phyloP scores from a whole-genome alignment of 441 rosid genomes.

The Omphalea diandra region DNA sequence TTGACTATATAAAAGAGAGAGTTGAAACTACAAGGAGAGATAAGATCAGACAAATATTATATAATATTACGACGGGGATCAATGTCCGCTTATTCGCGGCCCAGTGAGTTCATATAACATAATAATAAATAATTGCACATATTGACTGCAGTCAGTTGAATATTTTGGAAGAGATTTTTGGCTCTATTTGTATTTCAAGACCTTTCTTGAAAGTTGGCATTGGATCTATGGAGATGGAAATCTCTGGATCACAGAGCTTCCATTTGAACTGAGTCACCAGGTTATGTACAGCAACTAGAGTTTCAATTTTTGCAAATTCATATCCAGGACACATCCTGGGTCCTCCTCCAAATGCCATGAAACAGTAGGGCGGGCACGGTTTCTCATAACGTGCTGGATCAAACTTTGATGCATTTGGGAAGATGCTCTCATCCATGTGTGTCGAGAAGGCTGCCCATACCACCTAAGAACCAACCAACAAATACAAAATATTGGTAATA shows the following conservation, averaged over 20 bases:
- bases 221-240: constrained; percentile 22
- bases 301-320: constrained; percentile 42
- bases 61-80: too few species aligned
- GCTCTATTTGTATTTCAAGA: constrained; percentile 20
- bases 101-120: too few species aligned
- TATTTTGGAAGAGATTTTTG: constrained; percentile 4
- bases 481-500: too few species aligned
- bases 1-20: too few species aligned
- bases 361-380: constrained; percentile 25
- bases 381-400: constrained; percentile 30
- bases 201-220: constrained; percentile 27
- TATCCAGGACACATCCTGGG: constrained; percentile 33
- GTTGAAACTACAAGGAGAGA: too few species aligned
- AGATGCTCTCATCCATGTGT: constrained; percentile 27
- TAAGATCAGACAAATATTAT: too few species aligned
- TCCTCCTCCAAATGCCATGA: constrained; percentile 37
- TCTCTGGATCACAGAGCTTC: constrained; percentile 10
- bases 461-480: constrained; percentile 1
- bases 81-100: too few species aligned
- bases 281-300: constrained; percentile 28
- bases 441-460: constrained; percentile 28
- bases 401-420: constrained; percentile 27
- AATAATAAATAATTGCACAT: too few species aligned
- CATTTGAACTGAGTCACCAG: constrained; percentile 32
- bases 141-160: too few species aligned